Percentiles rank a stretch among this genome's conserved stretches.
These are phyloP conservation scores for Parasitella parasitica DNA, from an alignment of 371 early-diverging fungal species.

Conservation along the genomic window DNA sequence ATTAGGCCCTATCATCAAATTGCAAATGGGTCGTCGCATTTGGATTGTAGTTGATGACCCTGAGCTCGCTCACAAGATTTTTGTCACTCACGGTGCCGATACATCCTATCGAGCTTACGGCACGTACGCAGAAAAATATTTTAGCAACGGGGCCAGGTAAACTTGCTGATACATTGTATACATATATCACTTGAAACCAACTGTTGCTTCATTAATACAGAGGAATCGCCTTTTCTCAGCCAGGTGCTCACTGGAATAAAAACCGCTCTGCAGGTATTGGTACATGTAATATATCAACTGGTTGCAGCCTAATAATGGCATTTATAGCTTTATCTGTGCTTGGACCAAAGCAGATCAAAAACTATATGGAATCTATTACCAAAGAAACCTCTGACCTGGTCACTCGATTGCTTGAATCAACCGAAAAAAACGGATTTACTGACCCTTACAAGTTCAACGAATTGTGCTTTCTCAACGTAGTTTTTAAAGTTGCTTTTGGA, in stretches of 20 bases:
- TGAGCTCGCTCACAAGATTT: conserved; percentile 17
- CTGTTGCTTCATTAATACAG: not conserved
- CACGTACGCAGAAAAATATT: not conserved
- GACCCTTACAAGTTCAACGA: conserved; percentile 2
- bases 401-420: not conserved
- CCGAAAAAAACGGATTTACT: not conserved
- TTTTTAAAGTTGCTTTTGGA: conserved; percentile 1
- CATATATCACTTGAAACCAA: not conserved
- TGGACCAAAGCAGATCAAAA: conserved; percentile 7
- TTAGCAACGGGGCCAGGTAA: not conserved
- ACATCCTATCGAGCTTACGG: conserved; percentile 8
- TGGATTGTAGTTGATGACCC: conserved; percentile 18
- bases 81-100: conserved; percentile 12
- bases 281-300: not conserved
- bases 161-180: not conserved
- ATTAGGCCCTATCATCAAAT: conserved; percentile 14
- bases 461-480: conserved; percentile 7
- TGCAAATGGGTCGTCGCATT: conserved; percentile 11
- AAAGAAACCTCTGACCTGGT: not conserved
- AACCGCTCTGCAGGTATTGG: conserved; percentile 1
- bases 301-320: not conserved
- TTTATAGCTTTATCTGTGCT: not conserved
- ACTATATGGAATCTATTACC: not conserved
- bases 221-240: conserved; percentile 10
- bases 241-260: not conserved